phyloP scores from a whole-genome alignment of 2,329 filamentous ascomycete genomes.

The Paradendryphiella salina region DNA sequence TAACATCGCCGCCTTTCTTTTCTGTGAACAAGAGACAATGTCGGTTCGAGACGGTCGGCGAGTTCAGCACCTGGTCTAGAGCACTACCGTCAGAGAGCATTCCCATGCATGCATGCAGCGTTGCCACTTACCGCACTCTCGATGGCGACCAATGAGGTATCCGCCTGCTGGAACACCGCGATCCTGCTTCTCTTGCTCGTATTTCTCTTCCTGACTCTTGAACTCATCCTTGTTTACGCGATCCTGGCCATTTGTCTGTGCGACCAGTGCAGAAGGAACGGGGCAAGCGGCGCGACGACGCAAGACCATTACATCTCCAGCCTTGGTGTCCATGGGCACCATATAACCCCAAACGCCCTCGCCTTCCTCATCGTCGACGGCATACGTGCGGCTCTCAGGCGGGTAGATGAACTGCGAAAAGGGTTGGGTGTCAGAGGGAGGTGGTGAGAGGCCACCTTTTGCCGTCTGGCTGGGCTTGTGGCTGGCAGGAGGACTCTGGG shows the following conservation, averaged over 20 bases:
- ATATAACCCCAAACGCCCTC: constrained; percentile 97
- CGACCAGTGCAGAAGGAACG: constrained; percentile 51
- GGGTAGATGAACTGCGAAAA: constrained; percentile 81
- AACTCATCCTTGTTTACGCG: constrained; percentile 57
- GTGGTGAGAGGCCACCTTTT: constrained; percentile 57
- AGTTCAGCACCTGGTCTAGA: constrained; percentile 71
- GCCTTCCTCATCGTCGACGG: constrained; percentile 79
- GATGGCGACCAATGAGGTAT: constrained; percentile 89
- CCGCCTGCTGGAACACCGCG: constrained; percentile 69
- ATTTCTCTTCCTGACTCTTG: constrained; percentile 64
- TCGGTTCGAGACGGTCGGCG: constrained; percentile 83
- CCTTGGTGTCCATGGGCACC: constrained; percentile 73
- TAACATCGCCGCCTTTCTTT: constrained; percentile 59
- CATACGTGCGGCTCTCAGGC: constrained; percentile 71
- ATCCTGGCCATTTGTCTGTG: constrained; percentile 49
- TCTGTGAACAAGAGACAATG: constrained; percentile 72
- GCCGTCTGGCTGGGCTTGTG: constrained; percentile 46
- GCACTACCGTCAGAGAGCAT: constrained; percentile 8
- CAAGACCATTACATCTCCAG: constrained; percentile 72
- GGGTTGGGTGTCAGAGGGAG: constrained; percentile 71
- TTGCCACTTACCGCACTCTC: constrained; percentile 77
- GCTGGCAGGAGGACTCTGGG: constrained; percentile 65
- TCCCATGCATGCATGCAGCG: constrained; percentile 2
- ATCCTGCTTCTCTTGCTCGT: constrained; percentile 60
- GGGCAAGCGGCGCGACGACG: constrained; percentile 74